Base-by-base conservation (phyloP, 140 eudicot genomes). In the Senecio squalidus region DNA sequence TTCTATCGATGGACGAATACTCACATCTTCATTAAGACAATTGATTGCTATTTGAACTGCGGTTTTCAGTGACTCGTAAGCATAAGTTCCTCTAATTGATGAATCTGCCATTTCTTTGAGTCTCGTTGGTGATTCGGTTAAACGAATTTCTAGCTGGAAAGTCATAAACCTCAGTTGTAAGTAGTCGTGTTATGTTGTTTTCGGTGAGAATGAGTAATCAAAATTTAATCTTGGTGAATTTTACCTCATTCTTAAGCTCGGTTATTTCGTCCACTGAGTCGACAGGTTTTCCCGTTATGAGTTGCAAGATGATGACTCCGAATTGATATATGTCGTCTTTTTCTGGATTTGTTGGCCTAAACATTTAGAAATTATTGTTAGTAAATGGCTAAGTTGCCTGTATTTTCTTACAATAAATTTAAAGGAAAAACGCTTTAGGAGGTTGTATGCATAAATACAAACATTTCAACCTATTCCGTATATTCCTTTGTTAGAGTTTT, bases 1-100 rank as follows among this genome's bases (percentile, higher is more conserved):
- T 34, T 92, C 98, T 2, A 92, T 80, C 4, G 98, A 75, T 30
- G 98, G 98, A 5, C 98, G 92, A n/a, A 47, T 71, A 38, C 68
- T 75, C 2, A 83, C 61, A 21, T 92, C 92, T 54, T 79, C 83
- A 27, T 36, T 52, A 26, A 92, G 79, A 68, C 98, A 92, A 40
- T 77, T 87, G 1, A 79, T 33, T 34, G 94, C 78, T 20, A 92
- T 81, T 21, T 86, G 92, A 17, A 59, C 92, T 1, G 85, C 86
- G 0, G 96, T 92, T 67, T 80, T 83, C 66, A 92, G 31, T 0
- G 98, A 92, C 11, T 92, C 96, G 25, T 86, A 87, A 0, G 96
- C 94, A 76, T 68, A 86, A 1, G 96, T 83, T 56, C 96, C 96
- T 31, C 81, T 70, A 41, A 92, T 79, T 0, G 94, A 74, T 0